A percentile compares a stretch with the other conserved stretches of the same genome.
Evolutionary conservation across 2,329 filamentous ascomycete species (phyloP).

Genomic region (Diaporthe citri): DNA sequence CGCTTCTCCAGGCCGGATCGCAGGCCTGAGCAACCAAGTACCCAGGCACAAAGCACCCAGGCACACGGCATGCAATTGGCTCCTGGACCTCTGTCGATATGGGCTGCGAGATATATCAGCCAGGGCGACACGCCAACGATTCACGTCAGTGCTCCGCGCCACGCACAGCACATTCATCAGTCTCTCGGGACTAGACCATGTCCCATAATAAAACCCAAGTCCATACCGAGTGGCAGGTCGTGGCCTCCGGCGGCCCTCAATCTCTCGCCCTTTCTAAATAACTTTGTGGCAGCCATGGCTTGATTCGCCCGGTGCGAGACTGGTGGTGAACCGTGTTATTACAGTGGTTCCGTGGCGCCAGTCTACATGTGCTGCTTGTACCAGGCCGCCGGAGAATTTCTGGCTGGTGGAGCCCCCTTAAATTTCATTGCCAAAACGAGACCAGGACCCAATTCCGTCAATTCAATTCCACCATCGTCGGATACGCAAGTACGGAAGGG

Average conservation of each 20-base stretch:
- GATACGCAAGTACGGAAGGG: not conserved
- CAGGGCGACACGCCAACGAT: conserved; percentile 19
- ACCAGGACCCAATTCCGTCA: conserved; percentile 9
- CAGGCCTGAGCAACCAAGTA: conserved; percentile 4
- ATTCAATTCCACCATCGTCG: not conserved
- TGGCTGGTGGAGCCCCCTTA: conserved; percentile 33
- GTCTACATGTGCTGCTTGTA: not conserved
- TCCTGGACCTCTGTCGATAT: not conserved
- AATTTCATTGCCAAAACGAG: conserved; percentile 33
- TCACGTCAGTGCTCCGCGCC: conserved; percentile 29
- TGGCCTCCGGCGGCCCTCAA: not conserved
- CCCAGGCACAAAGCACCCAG: not conserved
- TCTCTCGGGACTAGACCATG: not conserved
- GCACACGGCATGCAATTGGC: conserved; percentile 4
- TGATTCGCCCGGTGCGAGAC: conserved; percentile 3
- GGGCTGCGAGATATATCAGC: conserved; percentile 9
- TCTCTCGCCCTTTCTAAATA: conserved; percentile 13
- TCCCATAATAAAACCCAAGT: not conserved
- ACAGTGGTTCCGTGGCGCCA: conserved; percentile 13
- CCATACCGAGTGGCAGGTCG: conserved; percentile 9
- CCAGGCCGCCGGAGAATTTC: conserved; percentile 22
- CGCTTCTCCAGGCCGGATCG: not conserved
- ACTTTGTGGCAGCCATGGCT: conserved; percentile 19
- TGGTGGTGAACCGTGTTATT: conserved; percentile 9
- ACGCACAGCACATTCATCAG: not conserved